Percentiles rank a stretch among this genome's conserved stretches.
These are phyloP conservation scores for Pyrenochaeta sp. DNA, from an alignment of 2,329 filamentous ascomycete genomes.

Conservation along the genomic window DNA sequence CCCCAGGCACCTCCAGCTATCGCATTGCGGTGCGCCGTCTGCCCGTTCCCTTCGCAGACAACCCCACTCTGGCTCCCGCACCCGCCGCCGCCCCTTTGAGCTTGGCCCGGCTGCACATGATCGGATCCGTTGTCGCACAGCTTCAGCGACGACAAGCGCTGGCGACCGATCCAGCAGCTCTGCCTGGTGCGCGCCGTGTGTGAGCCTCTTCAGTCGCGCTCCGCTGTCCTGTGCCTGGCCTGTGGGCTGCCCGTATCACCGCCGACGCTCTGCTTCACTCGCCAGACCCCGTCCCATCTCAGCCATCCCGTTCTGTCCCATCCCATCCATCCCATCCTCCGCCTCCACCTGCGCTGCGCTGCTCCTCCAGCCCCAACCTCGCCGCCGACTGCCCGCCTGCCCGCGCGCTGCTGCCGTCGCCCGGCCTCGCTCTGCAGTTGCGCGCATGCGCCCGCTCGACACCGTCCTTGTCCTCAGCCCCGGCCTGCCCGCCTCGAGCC, in stretches of 20 bases:
- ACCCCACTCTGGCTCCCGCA: constrained; percentile 15
- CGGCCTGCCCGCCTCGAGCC: constrained; percentile 34
- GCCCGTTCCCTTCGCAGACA: constrained; percentile 7
- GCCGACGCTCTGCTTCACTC: constrained; percentile 3
- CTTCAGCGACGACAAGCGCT: constrained; percentile 29
- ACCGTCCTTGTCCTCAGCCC: constrained; percentile 19
- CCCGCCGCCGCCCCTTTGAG: constrained; percentile 15
- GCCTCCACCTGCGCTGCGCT: constrained; percentile 10
- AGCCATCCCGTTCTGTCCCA: no score
- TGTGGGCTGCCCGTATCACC: constrained; percentile 2
- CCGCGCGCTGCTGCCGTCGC: constrained; percentile 6
- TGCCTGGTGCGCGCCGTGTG: constrained; percentile 29
- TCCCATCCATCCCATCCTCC: constrained; percentile 16
- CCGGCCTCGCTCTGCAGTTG: constrained; percentile 18
- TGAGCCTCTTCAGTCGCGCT: constrained; percentile 1
- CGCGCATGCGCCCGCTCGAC: constrained; percentile 39
- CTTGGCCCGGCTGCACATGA: constrained; percentile 46
- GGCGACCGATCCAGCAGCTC: constrained; percentile 21
- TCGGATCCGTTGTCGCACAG: constrained; percentile 44
- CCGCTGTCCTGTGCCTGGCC: constrained; percentile 2
- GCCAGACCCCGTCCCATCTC: constrained; percentile 8
- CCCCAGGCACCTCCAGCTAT: no score
- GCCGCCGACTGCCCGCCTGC: constrained; percentile 6
- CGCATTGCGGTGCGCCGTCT: constrained; percentile 5
- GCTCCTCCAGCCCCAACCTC: constrained; percentile 9